phyloP scores from a whole-genome alignment of 441 rosid species.

The Syzygium syzygioides region DNA sequence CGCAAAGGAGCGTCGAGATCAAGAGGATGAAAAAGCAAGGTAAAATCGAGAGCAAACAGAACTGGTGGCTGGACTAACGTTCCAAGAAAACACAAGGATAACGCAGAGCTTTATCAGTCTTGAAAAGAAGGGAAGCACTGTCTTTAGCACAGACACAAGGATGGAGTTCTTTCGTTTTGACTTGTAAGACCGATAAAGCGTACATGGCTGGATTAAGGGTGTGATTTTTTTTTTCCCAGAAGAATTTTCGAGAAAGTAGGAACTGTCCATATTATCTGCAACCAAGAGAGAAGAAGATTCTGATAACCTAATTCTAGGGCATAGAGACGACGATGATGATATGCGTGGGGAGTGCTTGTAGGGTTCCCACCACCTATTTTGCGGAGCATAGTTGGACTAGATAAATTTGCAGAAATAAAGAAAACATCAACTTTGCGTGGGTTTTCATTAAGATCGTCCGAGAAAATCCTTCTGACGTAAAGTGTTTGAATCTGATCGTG shows the following conservation, averaged over 20 bases:
- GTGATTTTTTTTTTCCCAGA: background rate
- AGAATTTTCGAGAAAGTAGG: background rate
- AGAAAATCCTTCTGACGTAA: fast-evolving
- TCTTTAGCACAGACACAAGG: background rate
- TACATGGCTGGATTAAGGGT: background rate
- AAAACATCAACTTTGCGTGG: background rate
- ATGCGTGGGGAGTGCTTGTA: background rate
- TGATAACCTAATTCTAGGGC: background rate
- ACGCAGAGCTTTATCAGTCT: background rate
- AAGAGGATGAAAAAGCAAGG: background rate
- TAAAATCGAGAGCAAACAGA: background rate
- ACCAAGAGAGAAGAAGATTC: background rate
- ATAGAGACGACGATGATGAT: background rate
- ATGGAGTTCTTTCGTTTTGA: background rate
- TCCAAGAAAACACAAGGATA: background rate
- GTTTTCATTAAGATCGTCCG: background rate
- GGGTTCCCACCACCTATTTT: background rate
- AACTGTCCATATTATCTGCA: background rate
- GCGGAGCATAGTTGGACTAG: background rate
- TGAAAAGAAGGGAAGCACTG: background rate
- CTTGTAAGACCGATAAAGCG: background rate
- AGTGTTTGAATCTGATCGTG: background rate
- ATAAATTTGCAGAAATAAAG: background rate
- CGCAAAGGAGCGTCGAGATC: background rate
- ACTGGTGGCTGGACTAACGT: background rate